Conservation (phyloP, 2,329 filamentous ascomycete species). For the Sporothrix schenckii region DNA sequence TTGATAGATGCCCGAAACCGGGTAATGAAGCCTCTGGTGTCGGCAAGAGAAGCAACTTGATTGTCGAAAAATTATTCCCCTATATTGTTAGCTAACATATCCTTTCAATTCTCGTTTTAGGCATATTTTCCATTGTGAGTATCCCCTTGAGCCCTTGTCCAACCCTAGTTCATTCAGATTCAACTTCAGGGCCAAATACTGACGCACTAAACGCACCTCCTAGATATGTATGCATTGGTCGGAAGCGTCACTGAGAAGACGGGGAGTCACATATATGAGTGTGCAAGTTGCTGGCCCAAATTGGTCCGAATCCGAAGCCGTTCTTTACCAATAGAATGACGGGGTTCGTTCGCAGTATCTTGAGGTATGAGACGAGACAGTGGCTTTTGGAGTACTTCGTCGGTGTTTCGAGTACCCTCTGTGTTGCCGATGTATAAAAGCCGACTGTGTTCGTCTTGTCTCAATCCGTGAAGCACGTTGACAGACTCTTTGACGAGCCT, state of each 20-base stretch:
- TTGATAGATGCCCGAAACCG: background rate
- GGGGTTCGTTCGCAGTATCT: background rate
- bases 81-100: background rate
- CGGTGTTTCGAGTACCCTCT: background rate
- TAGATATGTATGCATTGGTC: conserved; percentile 66
- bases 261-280: background rate
- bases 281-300: background rate
- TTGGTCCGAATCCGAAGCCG: background rate
- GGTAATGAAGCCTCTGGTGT: no score
- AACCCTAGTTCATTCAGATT: background rate
- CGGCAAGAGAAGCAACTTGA: no score
- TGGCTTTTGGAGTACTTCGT: background rate
- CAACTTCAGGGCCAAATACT: background rate
- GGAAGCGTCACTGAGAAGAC: conserved; percentile 50
- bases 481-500: background rate
- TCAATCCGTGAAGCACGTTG: background rate
- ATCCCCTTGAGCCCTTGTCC: background rate
- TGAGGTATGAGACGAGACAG: background rate
- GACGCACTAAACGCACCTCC: background rate
- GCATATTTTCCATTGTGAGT: conserved; percentile 64
- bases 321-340: background rate
- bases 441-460: background rate
- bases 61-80: no score
- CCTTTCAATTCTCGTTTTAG: conserved; percentile 42
- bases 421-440: background rate